Evolutionary conservation across 768 basidiomycete genomes (phyloP).

Genomic region (Termitomyces titanicus): DNA sequence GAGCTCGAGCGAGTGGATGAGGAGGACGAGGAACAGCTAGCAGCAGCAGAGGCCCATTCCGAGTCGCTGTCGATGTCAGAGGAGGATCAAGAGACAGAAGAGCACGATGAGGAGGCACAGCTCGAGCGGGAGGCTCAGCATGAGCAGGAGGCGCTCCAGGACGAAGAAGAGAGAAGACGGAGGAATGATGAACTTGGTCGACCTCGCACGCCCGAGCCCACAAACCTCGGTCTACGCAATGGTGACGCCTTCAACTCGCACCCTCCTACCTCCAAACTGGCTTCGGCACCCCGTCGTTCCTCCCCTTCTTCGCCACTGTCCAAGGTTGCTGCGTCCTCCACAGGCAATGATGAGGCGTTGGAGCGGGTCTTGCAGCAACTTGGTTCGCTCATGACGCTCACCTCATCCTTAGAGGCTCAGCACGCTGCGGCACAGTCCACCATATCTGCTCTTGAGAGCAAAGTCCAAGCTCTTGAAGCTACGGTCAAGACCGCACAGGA

Average conservation of each 20-base stretch:
- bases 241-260: conserved; percentile 16
- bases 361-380: conserved; percentile 71
- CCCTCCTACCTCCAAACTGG: conserved; percentile 7
- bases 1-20: conserved; percentile 71
- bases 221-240: conserved; percentile 32
- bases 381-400: conserved; percentile 69
- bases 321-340: conserved; percentile 12
- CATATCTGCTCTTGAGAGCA: conserved; percentile 63
- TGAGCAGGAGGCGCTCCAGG: conserved; percentile 43
- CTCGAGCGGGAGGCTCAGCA: conserved; percentile 34
- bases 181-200: conserved; percentile 59
- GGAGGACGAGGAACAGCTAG: conserved; percentile 61
- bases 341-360: conserved; percentile 51
- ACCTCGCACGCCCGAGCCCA: conserved; percentile 81
- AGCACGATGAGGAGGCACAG: conserved; percentile 3
- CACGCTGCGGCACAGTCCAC: conserved; percentile 75
- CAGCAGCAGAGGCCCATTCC: conserved; percentile 19
- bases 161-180: conserved; percentile 46
- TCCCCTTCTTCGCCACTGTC: conserved; percentile 26
- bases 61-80: not conserved
- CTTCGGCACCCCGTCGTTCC: conserved; percentile 13
- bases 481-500: conserved; percentile 45
- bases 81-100: conserved; percentile 17
- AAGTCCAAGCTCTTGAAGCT: conserved; percentile 66
- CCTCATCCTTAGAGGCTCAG: conserved; percentile 69